Conservation (phyloP, 108 stramenopile genomes). For the Fragilaria crotonensis region DNA sequence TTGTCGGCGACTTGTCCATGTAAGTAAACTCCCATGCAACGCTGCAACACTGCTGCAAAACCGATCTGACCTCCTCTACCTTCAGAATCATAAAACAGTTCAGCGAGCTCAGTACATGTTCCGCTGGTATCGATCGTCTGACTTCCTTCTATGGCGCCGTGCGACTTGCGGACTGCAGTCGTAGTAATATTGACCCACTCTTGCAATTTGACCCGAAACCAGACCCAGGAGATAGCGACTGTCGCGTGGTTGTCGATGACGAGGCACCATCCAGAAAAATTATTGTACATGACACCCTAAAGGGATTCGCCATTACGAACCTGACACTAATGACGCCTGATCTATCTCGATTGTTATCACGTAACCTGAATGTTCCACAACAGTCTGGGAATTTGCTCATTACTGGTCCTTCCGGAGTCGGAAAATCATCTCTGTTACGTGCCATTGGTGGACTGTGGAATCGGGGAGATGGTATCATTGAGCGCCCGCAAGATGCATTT, state of each 20-base stretch:
- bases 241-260: background rate
- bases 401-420: slow-evolving; percentile 83
- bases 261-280: background rate
- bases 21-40: no score
- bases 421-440: slow-evolving; percentile 79
- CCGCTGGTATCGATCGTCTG: slow-evolving; percentile 88
- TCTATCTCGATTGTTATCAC: slow-evolving; percentile 54
- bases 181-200: slow-evolving; percentile 24
- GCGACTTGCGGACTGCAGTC: slow-evolving; percentile 45
- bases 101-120: slow-evolving; percentile 79
- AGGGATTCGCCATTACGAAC: slow-evolving; percentile 20
- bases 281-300: background rate
- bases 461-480: slow-evolving; percentile 69
- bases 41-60: background rate
- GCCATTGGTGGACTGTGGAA: slow-evolving; percentile 93
- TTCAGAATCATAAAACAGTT: slow-evolving; percentile 91
- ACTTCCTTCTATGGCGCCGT: slow-evolving; percentile 72
- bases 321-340: slow-evolving; percentile 77
- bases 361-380: slow-evolving; percentile 45
- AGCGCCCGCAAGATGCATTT: slow-evolving; percentile 76
- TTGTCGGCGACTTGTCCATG: slow-evolving; percentile 77
- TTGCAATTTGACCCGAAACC: slow-evolving; percentile 17
- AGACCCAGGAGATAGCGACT: slow-evolving; percentile 3
- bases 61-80: slow-evolving; percentile 2
- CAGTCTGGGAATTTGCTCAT: slow-evolving; percentile 79